Percentiles rank a stretch among this genome's conserved stretches.
Evolutionary conservation across 2,329 filamentous ascomycete genomes (phyloP).

Genomic region (Clarireedia sp.): DNA sequence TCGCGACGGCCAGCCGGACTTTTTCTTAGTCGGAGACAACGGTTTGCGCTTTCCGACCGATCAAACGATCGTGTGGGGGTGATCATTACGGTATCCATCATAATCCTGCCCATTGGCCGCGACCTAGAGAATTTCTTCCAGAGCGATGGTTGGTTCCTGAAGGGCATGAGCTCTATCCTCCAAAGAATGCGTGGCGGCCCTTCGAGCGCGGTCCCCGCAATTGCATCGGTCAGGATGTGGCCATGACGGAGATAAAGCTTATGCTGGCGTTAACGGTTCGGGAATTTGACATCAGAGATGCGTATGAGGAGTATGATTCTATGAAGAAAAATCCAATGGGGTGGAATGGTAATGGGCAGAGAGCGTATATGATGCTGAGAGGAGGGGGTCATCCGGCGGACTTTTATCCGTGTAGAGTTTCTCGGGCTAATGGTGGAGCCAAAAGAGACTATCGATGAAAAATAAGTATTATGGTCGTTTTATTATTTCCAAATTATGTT

Average conservation of each 20-base stretch:
- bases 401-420: not conserved
- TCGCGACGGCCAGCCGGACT: not conserved
- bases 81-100: not conserved
- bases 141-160: slow-evolving; percentile 38
- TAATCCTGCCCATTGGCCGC: slow-evolving; percentile 39
- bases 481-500: too few relatives aligned
- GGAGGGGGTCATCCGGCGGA: not conserved
- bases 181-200: slow-evolving; percentile 40
- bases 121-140: slow-evolving; percentile 38
- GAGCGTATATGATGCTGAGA: slow-evolving; percentile 1
- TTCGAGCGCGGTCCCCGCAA: slow-evolving; percentile 48
- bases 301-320: not conserved
- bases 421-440: not conserved
- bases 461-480: too few relatives aligned
- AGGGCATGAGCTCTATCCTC: slow-evolving; percentile 30
- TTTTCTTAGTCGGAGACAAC: not conserved
- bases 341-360: not conserved
- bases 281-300: slow-evolving; percentile 5
- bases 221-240: slow-evolving; percentile 50
- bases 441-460: too few relatives aligned
- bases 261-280: slow-evolving; percentile 35
- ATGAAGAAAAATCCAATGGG: not conserved
- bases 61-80: not conserved
- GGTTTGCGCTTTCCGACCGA: not conserved
- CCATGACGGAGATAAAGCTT: slow-evolving; percentile 40